A percentile compares a stretch with the other conserved stretches of the same genome.
Evolutionary conservation across 306 rosid species (phyloP).

Genomic region (Gynostemma pentaphyllum): DNA sequence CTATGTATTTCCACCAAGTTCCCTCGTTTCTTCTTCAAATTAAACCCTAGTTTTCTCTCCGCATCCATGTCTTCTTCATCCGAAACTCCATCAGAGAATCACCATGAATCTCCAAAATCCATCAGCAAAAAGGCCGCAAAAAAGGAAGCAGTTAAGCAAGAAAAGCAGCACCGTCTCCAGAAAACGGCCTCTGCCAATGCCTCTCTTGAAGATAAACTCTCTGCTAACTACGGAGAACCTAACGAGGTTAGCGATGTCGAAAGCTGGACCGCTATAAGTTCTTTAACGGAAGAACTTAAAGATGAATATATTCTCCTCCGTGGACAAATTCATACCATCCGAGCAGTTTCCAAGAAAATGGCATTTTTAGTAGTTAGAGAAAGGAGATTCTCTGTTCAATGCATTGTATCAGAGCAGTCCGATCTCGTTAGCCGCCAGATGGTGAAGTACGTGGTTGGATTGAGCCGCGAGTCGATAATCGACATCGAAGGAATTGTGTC

Average conservation of each 20-base stretch:
- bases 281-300: slow-evolving; percentile 25
- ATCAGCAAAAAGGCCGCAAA: slow-evolving; percentile 78
- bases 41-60: background rate
- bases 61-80: slow-evolving; percentile 15
- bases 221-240: slow-evolving; percentile 65
- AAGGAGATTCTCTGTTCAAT: slow-evolving; percentile 66
- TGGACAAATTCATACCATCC: slow-evolving; percentile 69
- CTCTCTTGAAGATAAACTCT: slow-evolving; percentile 39
- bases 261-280: slow-evolving; percentile 45
- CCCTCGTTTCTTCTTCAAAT: too few species aligned
- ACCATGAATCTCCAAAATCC: slow-evolving; percentile 19
- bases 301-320: slow-evolving; percentile 39
- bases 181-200: slow-evolving; percentile 33
- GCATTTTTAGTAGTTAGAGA: slow-evolving; percentile 66
- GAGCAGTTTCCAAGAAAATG: slow-evolving; percentile 88
- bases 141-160: slow-evolving; percentile 77
- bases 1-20: too few species aligned
- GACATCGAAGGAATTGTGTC: slow-evolving; percentile 66
- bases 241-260: slow-evolving; percentile 23
- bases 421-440: slow-evolving; percentile 67
- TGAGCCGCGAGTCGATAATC: slow-evolving; percentile 73
- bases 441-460: slow-evolving; percentile 59
- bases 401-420: slow-evolving; percentile 55
- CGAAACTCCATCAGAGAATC: slow-evolving; percentile 12
- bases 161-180: slow-evolving; percentile 65